phyloP scores from a whole-genome alignment of 225 moss, liverwort and hornwort species.

The Sphagnum tenellum region DNA sequence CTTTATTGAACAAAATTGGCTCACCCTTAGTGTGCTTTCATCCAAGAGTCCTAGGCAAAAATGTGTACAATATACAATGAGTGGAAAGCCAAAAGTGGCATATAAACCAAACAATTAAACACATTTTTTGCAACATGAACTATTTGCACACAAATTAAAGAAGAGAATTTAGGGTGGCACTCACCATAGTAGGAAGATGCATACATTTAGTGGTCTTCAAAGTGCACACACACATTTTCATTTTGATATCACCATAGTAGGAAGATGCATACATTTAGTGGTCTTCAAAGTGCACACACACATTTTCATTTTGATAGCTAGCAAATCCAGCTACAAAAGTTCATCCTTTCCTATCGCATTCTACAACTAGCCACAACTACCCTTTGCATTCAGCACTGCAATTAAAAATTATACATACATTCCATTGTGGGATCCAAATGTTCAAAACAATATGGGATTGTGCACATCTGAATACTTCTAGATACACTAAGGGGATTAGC shows the following conservation, averaged over 20 bases:
- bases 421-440: not conserved
- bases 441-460: no score
- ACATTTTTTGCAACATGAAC: not conserved
- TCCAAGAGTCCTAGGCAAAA: no score
- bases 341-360: constrained; percentile 65
- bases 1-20: no score
- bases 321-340: constrained; percentile 71
- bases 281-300: constrained; percentile 94
- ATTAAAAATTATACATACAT: not conserved
- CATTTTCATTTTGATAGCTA: constrained; percentile 63
- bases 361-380: constrained; percentile 50
- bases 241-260: constrained; percentile 53
- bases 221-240: constrained; percentile 82
- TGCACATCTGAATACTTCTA: no score
- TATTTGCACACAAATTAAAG: no score
- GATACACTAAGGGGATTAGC: not conserved
- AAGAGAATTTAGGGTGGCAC: no score
- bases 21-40: no score
- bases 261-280: constrained; percentile 82
- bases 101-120: no score
- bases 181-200: constrained; percentile 79
- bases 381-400: constrained; percentile 12
- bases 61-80: no score
- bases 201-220: constrained; percentile 94
- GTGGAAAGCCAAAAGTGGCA: no score